These are phyloP conservation scores for Narthecium ossifragum DNA, from an alignment of 106 monocot species.

Conservation along the genomic window DNA sequence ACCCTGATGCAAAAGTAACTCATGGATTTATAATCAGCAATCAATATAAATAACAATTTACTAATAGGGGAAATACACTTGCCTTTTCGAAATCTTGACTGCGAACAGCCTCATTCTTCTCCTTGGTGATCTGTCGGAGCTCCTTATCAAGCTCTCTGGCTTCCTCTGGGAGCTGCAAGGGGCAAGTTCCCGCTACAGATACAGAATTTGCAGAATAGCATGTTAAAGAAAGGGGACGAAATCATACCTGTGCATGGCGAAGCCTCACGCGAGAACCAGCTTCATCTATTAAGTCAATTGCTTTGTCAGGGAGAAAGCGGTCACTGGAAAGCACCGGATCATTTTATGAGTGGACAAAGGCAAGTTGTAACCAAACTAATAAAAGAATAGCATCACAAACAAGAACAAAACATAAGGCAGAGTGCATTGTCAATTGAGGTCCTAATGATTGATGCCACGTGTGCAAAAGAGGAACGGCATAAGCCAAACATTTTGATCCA, in stretches of 20 bases:
- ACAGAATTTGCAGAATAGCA: not conserved
- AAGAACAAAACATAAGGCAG: too few relatives aligned
- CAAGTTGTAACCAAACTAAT: too few relatives aligned
- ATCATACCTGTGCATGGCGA: slow-evolving; percentile 58
- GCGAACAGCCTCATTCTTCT: slow-evolving; percentile 70
- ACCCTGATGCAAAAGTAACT: too few relatives aligned
- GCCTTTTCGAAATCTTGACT: slow-evolving; percentile 84
- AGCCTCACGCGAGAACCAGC: slow-evolving; percentile 81
- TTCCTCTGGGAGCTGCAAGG: slow-evolving; percentile 60
- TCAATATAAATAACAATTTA: too few relatives aligned
- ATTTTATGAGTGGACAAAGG: not conserved
- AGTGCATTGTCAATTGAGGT: too few relatives aligned
- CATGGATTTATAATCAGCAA: too few relatives aligned
- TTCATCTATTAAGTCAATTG: slow-evolving; percentile 82
- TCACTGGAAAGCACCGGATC: slow-evolving; percentile 31
- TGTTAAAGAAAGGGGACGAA: not conserved
- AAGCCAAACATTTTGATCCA: too few relatives aligned
- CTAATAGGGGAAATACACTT: too few relatives aligned
- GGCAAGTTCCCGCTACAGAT: not conserved
- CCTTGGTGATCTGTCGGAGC: slow-evolving; percentile 64
- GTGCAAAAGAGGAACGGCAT: too few relatives aligned
- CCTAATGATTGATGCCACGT: too few relatives aligned
- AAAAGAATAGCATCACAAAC: too few relatives aligned
- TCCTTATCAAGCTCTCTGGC: slow-evolving; percentile 76
- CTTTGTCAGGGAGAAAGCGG: slow-evolving; percentile 76